These are phyloP conservation scores for Tetradesmus lagerheimii DNA, from an alignment of 139 green algal genomes.

Conservation along the genomic window DNA sequence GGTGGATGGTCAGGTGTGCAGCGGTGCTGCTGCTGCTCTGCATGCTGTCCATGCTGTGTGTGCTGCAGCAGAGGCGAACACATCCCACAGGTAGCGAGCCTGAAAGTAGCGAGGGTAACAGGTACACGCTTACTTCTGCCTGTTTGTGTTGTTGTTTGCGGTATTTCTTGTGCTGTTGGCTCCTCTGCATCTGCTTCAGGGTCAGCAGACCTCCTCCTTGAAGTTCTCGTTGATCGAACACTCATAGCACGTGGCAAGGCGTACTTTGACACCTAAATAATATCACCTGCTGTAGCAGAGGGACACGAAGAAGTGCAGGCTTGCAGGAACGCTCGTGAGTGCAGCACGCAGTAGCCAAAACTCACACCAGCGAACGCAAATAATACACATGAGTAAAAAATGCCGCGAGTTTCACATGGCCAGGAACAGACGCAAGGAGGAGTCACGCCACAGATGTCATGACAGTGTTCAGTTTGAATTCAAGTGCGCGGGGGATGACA, in stretches of 20 bases:
- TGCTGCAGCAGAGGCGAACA: background rate
- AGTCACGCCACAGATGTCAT: background rate
- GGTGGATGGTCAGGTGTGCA: background rate
- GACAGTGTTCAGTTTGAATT: background rate
- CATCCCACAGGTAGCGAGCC: background rate
- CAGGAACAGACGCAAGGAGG: too few relatives aligned
- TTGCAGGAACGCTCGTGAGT: too few relatives aligned
- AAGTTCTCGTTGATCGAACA: background rate
- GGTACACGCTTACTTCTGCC: background rate
- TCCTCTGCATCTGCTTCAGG: background rate
- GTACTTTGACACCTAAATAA: too few relatives aligned
- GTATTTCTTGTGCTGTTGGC: background rate
- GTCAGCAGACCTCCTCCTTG: background rate
- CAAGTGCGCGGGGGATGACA: background rate
- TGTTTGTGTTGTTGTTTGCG: background rate
- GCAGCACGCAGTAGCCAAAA: too few relatives aligned
- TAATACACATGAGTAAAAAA: too few relatives aligned
- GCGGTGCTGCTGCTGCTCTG: background rate
- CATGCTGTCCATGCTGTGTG: background rate
- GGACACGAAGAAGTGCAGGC: too few relatives aligned
- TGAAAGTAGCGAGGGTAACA: too few relatives aligned
- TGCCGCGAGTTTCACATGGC: too few relatives aligned
- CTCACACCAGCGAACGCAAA: too few relatives aligned
- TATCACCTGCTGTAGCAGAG: too few relatives aligned
- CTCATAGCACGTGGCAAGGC: conserved; percentile 1